phyloP scores from a whole-genome alignment of 208 protist genomes.

The Wallacemonas rigidus region DNA sequence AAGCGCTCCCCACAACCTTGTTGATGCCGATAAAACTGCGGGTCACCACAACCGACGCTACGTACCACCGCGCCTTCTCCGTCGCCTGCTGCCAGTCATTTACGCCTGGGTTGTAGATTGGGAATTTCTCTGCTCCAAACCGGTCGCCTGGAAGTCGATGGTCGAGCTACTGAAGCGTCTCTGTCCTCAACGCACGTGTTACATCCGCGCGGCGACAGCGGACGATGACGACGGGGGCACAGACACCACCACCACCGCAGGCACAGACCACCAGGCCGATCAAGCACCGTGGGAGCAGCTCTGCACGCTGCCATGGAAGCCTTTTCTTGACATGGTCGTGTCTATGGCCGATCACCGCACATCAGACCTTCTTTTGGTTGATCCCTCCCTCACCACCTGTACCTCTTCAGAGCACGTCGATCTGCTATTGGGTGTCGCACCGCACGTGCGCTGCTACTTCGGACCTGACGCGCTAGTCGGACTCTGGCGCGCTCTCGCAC shows the following conservation, averaged over 20 bases:
- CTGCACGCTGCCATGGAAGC: constrained; percentile 66
- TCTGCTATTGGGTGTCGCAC: neutral
- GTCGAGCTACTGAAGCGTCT: constrained; percentile 34
- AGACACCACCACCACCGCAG: neutral
- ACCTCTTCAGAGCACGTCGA: too few species aligned
- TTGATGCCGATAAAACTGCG: neutral
- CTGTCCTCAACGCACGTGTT: neutral
- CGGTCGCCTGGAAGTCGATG: constrained; percentile 41
- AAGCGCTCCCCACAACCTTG: neutral
- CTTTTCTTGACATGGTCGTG: constrained; percentile 47
- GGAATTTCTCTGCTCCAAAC: constrained; percentile 39
- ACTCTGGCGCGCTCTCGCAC: neutral
- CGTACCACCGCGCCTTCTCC: constrained; percentile 44
- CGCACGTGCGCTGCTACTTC: neutral
- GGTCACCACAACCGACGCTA: neutral
- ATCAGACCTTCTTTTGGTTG: neutral
- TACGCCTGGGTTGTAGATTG: constrained; percentile 71
- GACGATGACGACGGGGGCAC: neutral
- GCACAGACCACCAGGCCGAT: neutral
- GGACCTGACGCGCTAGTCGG: neutral
- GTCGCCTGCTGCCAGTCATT: constrained; percentile 49
- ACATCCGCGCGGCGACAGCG: neutral
- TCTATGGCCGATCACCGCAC: neutral
- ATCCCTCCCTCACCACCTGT: too few species aligned
- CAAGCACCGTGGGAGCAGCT: neutral